phyloP scores from a whole-genome alignment of 2,329 filamentous ascomycete genomes.

The Ophiocordyceps camponoti-saundersi region DNA sequence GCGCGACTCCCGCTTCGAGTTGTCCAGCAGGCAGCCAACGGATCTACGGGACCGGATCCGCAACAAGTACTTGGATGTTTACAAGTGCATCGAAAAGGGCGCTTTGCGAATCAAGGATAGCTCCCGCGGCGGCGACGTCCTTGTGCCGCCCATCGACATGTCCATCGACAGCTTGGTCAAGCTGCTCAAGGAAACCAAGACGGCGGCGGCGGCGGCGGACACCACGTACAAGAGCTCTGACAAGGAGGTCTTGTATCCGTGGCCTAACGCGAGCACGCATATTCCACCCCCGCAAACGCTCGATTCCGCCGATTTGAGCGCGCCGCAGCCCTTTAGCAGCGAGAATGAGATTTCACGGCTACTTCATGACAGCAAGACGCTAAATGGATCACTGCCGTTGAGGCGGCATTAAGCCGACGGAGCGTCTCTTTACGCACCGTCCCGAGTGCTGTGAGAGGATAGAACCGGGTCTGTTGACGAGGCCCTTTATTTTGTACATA shows the following conservation, averaged over 20 bases:
- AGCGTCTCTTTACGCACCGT: slow-evolving; percentile 1
- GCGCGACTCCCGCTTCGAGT: slow-evolving; percentile 37
- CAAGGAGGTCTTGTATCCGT: slow-evolving; percentile 29
- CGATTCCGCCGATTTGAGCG: slow-evolving; percentile 25
- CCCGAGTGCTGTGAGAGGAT: no score
- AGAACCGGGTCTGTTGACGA: no score
- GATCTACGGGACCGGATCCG: slow-evolving; percentile 46
- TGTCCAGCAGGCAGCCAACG: slow-evolving; percentile 43
- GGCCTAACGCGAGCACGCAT: slow-evolving; percentile 18
- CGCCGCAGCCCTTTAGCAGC: slow-evolving; percentile 24
- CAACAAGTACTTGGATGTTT: slow-evolving; percentile 45
- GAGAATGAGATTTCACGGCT: slow-evolving; percentile 48
- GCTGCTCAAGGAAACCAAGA: slow-evolving; percentile 21
- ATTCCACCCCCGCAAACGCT: slow-evolving; percentile 13
- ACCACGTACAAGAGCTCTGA: no score
- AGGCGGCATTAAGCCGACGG: slow-evolving; percentile 11
- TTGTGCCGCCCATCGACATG: slow-evolving; percentile 35
- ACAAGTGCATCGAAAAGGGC: slow-evolving; percentile 38
- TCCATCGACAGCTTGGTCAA: slow-evolving; percentile 28
- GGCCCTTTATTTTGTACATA: no score
- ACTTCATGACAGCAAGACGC: slow-evolving; percentile 34
- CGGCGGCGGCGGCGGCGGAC: slow-evolving; percentile 14
- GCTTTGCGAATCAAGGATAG: slow-evolving; percentile 27
- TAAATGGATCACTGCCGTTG: slow-evolving; percentile 6
- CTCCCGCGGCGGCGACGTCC: slow-evolving; percentile 20